A percentile compares a stretch with the other conserved stretches of the same genome.
Conservation (phyloP, 2,329 filamentous ascomycete genomes). For the Triangularia verruculosa region DNA sequence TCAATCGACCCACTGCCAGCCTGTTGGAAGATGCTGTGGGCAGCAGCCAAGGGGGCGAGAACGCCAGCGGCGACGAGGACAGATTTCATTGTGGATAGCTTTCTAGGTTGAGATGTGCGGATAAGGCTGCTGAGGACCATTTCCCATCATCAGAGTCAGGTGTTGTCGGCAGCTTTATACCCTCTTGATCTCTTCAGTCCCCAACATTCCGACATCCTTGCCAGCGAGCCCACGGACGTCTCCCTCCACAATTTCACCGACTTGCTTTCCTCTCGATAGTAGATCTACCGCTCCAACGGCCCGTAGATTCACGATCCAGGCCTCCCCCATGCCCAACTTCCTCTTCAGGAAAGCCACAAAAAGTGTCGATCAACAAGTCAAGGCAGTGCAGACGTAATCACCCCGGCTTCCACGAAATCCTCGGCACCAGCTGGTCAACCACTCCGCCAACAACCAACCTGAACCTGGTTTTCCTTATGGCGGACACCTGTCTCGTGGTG, state of each 20-base stretch:
- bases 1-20: slow-evolving; percentile 17
- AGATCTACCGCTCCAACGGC: slow-evolving; percentile 17
- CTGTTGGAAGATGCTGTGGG: slow-evolving; percentile 24
- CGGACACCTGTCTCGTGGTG: not conserved
- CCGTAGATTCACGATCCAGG: slow-evolving; percentile 1
- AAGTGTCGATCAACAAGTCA: not conserved
- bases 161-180: not conserved
- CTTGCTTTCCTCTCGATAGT: slow-evolving; percentile 11
- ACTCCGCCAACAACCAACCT: not conserved
- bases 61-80: slow-evolving; percentile 16
- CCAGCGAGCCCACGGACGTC: not conserved
- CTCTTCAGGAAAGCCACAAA: not conserved
- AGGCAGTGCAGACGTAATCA: not conserved
- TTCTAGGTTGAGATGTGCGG: not conserved
- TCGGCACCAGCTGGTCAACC: not conserved
- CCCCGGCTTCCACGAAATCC: not conserved
- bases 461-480: not conserved
- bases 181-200: not conserved
- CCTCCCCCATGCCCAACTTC: not conserved
- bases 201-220: not conserved
- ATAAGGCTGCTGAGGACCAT: not conserved
- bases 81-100: slow-evolving; percentile 21
- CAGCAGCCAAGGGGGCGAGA: slow-evolving; percentile 15
- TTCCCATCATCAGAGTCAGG: not conserved
- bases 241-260: not conserved